Evolutionary conservation across 1,284 basidiomycete species (phyloP).

Genomic region (Calocybe gambosa): DNA sequence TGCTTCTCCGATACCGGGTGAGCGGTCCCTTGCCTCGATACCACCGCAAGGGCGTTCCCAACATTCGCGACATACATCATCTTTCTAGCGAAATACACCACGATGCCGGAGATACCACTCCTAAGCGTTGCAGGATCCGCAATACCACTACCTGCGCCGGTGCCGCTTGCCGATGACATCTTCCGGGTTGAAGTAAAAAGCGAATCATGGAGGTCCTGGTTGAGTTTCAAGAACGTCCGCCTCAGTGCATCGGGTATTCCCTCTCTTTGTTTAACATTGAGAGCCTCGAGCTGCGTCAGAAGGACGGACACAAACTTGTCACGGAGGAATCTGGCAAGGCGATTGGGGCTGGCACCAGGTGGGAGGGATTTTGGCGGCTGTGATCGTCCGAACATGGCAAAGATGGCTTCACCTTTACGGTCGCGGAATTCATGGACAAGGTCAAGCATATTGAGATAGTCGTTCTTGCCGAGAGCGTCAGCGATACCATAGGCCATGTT

Average conservation of each 20-base stretch:
- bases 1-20: conserved; percentile 78
- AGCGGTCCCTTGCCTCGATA: conserved; percentile 80
- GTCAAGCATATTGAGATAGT: conserved; percentile 87
- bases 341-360: conserved; percentile 47
- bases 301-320: conserved; percentile 73
- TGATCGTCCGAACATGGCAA: conserved; percentile 90
- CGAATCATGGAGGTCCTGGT: conserved; percentile 70
- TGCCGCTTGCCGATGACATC: conserved; percentile 59
- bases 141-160: conserved; percentile 27
- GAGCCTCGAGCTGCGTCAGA: conserved; percentile 46
- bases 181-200: conserved; percentile 54
- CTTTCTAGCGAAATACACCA: conserved; percentile 80
- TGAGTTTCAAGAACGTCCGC: conserved; percentile 80
- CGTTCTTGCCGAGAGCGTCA: conserved; percentile 81
- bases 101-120: conserved; percentile 83
- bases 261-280: conserved; percentile 47
- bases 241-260: conserved; percentile 72
- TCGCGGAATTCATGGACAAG: conserved; percentile 86
- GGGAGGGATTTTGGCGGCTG: conserved; percentile 45
- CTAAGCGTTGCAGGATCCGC: conserved; percentile 44
- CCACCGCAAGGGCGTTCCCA: conserved; percentile 85
- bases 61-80: conserved; percentile 89
- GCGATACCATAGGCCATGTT: conserved; percentile 97
- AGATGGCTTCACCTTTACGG: conserved; percentile 78
- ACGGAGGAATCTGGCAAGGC: conserved; percentile 73